These are phyloP conservation scores for Massariosphaeria phaeospora DNA, from an alignment of 495 filamentous ascomycete species.

Conservation along the genomic window DNA sequence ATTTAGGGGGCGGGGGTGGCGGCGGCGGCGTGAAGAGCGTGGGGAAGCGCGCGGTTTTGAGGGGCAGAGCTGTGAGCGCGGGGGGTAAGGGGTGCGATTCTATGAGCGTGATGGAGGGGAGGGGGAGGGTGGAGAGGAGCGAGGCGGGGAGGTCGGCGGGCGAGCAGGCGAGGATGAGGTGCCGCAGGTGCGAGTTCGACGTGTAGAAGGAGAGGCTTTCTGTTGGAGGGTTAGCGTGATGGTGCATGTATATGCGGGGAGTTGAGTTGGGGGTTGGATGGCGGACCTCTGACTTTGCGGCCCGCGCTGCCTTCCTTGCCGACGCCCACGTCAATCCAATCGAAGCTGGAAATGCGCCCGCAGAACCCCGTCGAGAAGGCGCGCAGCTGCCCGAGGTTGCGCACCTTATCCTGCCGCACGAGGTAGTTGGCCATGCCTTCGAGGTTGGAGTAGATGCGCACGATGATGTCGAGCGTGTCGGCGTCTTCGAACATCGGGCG, in stretches of 20 bases:
- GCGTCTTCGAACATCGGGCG: slow-evolving; percentile 31
- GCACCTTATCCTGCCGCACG: slow-evolving; percentile 32
- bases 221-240: slow-evolving; percentile 1
- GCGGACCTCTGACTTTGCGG: slow-evolving; percentile 27
- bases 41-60: slow-evolving; percentile 9
- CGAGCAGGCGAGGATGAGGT: slow-evolving; percentile 26
- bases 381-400: slow-evolving; percentile 30
- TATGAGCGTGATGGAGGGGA: slow-evolving; percentile 17
- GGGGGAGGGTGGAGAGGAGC: slow-evolving; percentile 22
- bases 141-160: slow-evolving; percentile 20
- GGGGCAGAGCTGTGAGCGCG: slow-evolving; percentile 9
- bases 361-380: slow-evolving; percentile 30
- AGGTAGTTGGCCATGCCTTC: slow-evolving; percentile 38
- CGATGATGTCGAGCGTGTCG: slow-evolving; percentile 37
- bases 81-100: slow-evolving; percentile 20
- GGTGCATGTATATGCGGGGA: too few species aligned
- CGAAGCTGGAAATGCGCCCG: slow-evolving; percentile 23
- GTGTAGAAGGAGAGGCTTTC: slow-evolving; percentile 30
- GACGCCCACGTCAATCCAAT: slow-evolving; percentile 29
- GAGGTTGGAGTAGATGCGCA: slow-evolving; percentile 42
- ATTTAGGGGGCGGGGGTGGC: slow-evolving; percentile 19
- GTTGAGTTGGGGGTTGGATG: not conserved
- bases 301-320: slow-evolving; percentile 26
- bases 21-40: slow-evolving; percentile 28
- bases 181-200: slow-evolving; percentile 22